Percentiles rank a stretch among this genome's conserved stretches.
phyloP scores from a whole-genome alignment of 371 early-diverging fungal genomes.

The Mucor saturninus region DNA sequence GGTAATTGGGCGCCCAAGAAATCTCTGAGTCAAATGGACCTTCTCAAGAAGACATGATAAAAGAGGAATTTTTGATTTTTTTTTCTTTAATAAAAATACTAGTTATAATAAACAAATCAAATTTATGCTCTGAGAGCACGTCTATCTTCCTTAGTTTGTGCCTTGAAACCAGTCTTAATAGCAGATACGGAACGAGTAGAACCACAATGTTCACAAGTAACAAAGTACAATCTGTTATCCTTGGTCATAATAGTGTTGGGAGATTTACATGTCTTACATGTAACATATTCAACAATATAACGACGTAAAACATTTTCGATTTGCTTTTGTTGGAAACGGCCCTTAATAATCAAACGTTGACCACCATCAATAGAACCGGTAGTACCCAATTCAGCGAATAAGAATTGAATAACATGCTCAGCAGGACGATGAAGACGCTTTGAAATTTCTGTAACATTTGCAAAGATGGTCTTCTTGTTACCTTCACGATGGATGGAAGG shows the following conservation, averaged over 20 bases:
- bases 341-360: conserved; percentile 96
- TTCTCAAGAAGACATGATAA: not conserved
- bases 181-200: conserved; percentile 96
- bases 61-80: not conserved
- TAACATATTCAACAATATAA: conserved; percentile 99
- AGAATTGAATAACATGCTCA: conserved; percentile 97
- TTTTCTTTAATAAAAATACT: too few species aligned
- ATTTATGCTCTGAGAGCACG: conserved; percentile 57
- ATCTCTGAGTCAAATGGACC: conserved; percentile 27
- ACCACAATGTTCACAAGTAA: conserved; percentile 98
- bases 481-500: conserved; percentile 94
- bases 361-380: conserved; percentile 96
- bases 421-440: conserved; percentile 94
- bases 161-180: conserved; percentile 98
- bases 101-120: too few species aligned
- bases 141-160: conserved; percentile 75
- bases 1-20: conserved; percentile 29
- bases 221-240: conserved; percentile 98
- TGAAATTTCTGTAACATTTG: conserved; percentile 93
- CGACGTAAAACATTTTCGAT: conserved; percentile 98
- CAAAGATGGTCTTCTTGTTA: conserved; percentile 95
- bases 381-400: conserved; percentile 99
- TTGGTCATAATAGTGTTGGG: conserved; percentile 96
- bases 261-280: conserved; percentile 99
- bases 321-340: conserved; percentile 98